Evolutionary conservation across 129 eudicot species (phyloP), one percentile per base, ranked within the genome.

Genomic region (Pulicaria dysenterica): DNA sequence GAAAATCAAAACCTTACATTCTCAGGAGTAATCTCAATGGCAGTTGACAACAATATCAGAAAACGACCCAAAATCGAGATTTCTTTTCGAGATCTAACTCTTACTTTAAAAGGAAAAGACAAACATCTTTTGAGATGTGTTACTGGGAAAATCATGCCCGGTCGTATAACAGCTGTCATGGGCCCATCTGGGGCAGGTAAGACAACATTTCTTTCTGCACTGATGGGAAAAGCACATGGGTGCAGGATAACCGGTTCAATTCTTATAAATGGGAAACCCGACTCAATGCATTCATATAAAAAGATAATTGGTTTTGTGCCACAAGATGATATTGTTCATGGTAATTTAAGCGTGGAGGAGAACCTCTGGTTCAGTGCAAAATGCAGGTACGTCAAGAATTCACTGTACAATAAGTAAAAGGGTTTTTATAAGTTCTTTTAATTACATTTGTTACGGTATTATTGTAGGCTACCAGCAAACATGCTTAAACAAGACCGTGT

Each of bases 111-210:
- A 80, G 96, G 96, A 44, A 89, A 84, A 63, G 79, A 70, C n/a
- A 89, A 89, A 46, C 76, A 67, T 58, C 75, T 92, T 17, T 59
- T 92, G 66, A 80, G 92, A 75, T 83, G 87, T 57, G 90, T 92
- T 19, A 92, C 92, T 19, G 98, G 98, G 38, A 87, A 83, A 81
- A 83, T 92, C 44, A 82, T 76, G 86, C 95, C 98, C 14, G 92
- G 98, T 8, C 92, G 84, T 4, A 82, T 92, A 14, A 84, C 98
- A 34, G 92, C 95, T 72, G 88, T 89, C 73, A 92, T 92, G 98
- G 98, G 98, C 51, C 98, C 98, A 40, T 92, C 98, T 13, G 98
- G 98, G 74, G 98, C 98, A 62, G 98, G 98, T 13, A 92, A 92
- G 73, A 92, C 98, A n/a, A 85, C 96, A 12, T 89, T 89, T 75